Conservation (phyloP, 257 asterid species). For the Solanum clarkiae region DNA sequence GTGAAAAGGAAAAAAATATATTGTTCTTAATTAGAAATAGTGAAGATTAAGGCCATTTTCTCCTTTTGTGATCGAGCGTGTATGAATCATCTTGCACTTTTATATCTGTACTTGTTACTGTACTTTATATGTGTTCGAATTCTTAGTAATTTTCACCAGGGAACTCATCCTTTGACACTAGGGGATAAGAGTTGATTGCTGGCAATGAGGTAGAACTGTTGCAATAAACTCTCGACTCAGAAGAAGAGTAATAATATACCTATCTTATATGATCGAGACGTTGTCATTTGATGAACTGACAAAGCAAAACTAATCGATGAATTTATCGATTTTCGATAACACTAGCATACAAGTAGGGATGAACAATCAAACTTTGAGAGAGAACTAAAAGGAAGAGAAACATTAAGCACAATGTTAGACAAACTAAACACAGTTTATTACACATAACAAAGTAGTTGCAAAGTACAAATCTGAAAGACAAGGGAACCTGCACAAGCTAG, state of each 20-base stretch:
- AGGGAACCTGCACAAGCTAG: slow-evolving; percentile 19
- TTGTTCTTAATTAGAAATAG: no score
- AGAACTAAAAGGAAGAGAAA: neutral
- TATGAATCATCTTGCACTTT: no score
- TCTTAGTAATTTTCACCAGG: no score
- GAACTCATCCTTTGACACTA: no score
- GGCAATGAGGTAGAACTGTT: neutral
- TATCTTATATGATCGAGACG: neutral
- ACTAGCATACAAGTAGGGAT: neutral
- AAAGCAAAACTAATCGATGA: neutral
- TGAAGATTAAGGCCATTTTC: no score
- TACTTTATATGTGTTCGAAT: no score
- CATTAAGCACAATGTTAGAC: neutral
- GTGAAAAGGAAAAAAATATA: no score
- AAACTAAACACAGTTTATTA: slow-evolving; percentile 1
- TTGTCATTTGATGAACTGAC: neutral
- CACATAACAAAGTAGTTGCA: slow-evolving; percentile 8
- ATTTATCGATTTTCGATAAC: neutral
- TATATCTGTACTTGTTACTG: no score
- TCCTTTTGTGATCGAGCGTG: no score
- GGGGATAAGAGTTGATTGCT: no score
- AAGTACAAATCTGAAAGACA: slow-evolving; percentile 16
- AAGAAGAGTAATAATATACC: neutral
- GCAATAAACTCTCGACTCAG: neutral
- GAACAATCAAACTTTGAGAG: neutral